Evolutionary conservation across 139 green algal species (phyloP), one percentile per base, ranked within the genome.

Genomic region (Mychonastes homosphaera): DNA sequence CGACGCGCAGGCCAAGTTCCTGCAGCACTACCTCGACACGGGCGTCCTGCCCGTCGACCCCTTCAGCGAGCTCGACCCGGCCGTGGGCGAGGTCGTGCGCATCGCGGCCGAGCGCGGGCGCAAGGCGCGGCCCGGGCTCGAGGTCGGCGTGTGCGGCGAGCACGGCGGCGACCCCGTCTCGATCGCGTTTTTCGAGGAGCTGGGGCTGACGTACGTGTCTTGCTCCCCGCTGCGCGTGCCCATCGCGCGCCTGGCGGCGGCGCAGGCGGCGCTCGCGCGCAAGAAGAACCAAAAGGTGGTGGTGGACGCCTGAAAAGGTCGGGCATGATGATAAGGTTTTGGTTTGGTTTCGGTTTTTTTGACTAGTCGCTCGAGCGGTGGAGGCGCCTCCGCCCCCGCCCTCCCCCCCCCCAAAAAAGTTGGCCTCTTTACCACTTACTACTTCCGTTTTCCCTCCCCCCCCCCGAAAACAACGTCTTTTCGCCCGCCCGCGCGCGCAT

Each of bases 101-200:
- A 76, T 93, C 15, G 80, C 89, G 1, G 73, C 80, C 33, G 61
- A 88, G 72, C 70, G 78, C 5, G 89, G 85, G 36, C 76, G 84
- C 15, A 62, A 45, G 9, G 65, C 79, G 0, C 71, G 72, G 32
- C 80, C 84, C 3, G 63, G 71, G 50, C 59, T 96, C 18, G 73
- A 89, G 59, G 65, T 95, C 16, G 85, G 85, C 52, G 81, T 95
- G 33, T 95, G 89, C 69, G 89, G 88, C 15, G 88, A 95, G 77
- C 88, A 95, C 58, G 88, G 87, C 30, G 87, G 87, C 23, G 87
- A 95, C 56, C 80, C 86, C 33, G 57, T 59, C 34, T 87, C 76
- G 7, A 79, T 94, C 15, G 79, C 71, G 13, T 89, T 94, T 69
- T 87, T 90, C 48, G 45, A 86, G 52, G 53, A 62, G n/a, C 53